Evolutionary conservation across 2,329 filamentous ascomycete species (phyloP).

Genomic region (Penicillium brasilianum): DNA sequence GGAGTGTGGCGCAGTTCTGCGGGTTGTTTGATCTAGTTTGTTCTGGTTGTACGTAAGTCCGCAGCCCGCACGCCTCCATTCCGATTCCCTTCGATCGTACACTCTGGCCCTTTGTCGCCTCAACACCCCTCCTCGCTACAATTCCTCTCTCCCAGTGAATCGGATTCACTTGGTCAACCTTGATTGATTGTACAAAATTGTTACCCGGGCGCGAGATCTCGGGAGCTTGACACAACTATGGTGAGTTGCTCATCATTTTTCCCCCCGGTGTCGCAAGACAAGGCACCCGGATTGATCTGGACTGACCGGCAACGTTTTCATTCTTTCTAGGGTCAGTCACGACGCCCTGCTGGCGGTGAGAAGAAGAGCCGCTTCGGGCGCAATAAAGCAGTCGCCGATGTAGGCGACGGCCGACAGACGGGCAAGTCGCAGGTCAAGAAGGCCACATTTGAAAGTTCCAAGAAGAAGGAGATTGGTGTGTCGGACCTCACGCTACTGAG

Average conservation of each 20-base stretch:
- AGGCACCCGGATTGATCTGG: background rate
- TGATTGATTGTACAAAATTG: conserved; percentile 31
- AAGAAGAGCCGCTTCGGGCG: conserved; percentile 52
- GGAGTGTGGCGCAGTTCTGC: conserved; percentile 30
- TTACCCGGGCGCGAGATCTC: conserved; percentile 38
- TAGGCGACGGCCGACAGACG: conserved; percentile 50
- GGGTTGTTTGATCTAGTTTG: conserved; percentile 31
- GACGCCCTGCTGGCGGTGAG: conserved; percentile 49
- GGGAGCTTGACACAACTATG: conserved; percentile 33
- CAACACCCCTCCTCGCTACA: conserved; percentile 5
- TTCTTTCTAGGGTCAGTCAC: conserved; percentile 46
- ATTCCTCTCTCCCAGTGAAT: conserved; percentile 5
- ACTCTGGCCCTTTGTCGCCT: conserved; percentile 7
- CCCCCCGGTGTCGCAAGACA: conserved; percentile 6
- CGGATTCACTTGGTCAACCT: conserved; percentile 13
- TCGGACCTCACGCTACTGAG: conserved; percentile 96
- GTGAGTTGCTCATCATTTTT: conserved; percentile 1
- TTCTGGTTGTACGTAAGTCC: conserved; percentile 32
- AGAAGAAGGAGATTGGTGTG: conserved; percentile 99
- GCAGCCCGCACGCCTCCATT: conserved; percentile 13
- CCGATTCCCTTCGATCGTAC: conserved; percentile 10
- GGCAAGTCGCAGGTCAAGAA: conserved; percentile 81
- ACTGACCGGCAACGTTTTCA: conserved; percentile 27
- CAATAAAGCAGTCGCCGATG: conserved; percentile 48
- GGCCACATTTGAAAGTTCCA: conserved; percentile 91